These are phyloP conservation scores for Plenodomus tracheiphilus DNA, from an alignment of 2,329 filamentous ascomycete species.

Conservation along the genomic window DNA sequence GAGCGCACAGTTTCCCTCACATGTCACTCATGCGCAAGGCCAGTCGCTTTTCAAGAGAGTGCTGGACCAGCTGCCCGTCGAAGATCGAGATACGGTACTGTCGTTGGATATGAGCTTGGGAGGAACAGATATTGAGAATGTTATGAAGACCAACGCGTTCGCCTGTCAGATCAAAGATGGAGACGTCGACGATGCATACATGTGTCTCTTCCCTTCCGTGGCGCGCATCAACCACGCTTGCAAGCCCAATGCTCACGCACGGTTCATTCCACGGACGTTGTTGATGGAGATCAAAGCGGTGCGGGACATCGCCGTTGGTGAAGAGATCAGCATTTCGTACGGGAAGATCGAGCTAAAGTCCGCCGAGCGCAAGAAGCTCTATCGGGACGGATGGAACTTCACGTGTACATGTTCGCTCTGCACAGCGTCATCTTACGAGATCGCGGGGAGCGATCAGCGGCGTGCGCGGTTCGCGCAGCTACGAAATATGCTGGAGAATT, in stretches of 20 bases:
- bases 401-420: slow-evolving; percentile 27
- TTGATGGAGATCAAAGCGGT: slow-evolving; percentile 28
- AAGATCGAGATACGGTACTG: slow-evolving; percentile 10
- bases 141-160: slow-evolving; percentile 31
- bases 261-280: slow-evolving; percentile 21
- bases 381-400: slow-evolving; percentile 27
- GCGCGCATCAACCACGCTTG: slow-evolving; percentile 32
- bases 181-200: slow-evolving; percentile 22
- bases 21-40: slow-evolving; percentile 13
- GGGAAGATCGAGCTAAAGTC: slow-evolving; percentile 22
- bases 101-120: slow-evolving; percentile 20
- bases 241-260: slow-evolving; percentile 25
- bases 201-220: slow-evolving; percentile 28
- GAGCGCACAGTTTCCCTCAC: slow-evolving; percentile 19
- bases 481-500: slow-evolving; percentile 12
- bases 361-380: slow-evolving; percentile 19
- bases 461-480: slow-evolving; percentile 20
- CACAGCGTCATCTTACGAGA: slow-evolving; percentile 14
- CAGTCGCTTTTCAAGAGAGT: slow-evolving; percentile 15
- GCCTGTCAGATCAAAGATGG: slow-evolving; percentile 25
- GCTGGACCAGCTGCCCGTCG: slow-evolving; percentile 9
- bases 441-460: slow-evolving; percentile 22
- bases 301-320: slow-evolving; percentile 19
- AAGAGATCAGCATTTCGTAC: slow-evolving; percentile 30
- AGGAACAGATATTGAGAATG: slow-evolving; percentile 18